Conservation (phyloP, 768 basidiomycete genomes). For the Phaeolepiota aurea region DNA sequence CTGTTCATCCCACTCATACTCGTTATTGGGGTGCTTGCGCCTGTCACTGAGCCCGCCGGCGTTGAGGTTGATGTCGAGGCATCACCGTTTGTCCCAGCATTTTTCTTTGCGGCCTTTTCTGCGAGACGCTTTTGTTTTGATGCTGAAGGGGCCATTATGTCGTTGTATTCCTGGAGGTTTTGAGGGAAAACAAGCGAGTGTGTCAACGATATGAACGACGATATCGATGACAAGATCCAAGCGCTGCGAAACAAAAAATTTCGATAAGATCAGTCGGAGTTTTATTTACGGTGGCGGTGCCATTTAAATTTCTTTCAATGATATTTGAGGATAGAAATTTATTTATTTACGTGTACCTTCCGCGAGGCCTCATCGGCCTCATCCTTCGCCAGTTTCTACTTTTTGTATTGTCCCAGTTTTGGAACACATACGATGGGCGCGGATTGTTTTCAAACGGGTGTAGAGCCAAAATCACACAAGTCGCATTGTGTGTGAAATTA, state of each 20-base stretch:
- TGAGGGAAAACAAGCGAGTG: constrained; percentile 2
- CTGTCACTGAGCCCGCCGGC: constrained; percentile 60
- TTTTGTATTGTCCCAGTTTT: no score
- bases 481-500: no score
- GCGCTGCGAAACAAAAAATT: no score
- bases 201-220: constrained; percentile 3
- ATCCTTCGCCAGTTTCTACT: no score
- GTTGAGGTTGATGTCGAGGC: constrained; percentile 45
- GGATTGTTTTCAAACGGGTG: no score
- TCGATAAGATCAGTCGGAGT: constrained; percentile 29
- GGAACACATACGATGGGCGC: no score
- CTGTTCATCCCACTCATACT: constrained; percentile 73
- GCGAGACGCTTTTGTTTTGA: constrained; percentile 92
- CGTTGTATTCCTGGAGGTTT: no score
- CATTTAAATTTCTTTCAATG: no score
- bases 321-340: no score
- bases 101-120: constrained; percentile 85
- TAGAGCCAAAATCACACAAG: no score
- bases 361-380: no score
- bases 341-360: no score
- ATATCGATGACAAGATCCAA: constrained; percentile 15
- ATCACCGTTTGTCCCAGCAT: constrained; percentile 29
- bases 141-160: constrained; percentile 64
- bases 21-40: constrained; percentile 74
- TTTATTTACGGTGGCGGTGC: constrained; percentile 10